Evolutionary conservation across 208 protist genomes (phyloP).

Genomic region (Trypanosoma brucei): DNA sequence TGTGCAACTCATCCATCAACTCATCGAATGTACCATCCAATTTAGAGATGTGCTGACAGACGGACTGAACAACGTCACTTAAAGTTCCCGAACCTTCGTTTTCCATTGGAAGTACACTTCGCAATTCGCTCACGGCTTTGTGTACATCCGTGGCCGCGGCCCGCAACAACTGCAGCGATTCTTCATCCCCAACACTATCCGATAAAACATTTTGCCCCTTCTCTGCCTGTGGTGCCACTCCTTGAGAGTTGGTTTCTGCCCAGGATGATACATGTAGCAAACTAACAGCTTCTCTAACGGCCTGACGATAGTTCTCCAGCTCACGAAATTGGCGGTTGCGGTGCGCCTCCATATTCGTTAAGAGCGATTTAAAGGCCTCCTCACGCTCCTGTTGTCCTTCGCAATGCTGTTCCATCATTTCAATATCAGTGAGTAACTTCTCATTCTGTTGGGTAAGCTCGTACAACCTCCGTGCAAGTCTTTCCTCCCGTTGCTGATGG

Average conservation of each 20-base stretch:
- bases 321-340: neutral
- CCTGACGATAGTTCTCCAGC: neutral
- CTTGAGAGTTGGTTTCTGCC: neutral
- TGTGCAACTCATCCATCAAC: neutral
- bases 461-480: neutral
- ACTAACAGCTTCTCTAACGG: neutral
- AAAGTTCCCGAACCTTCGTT: neutral
- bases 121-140: conserved; percentile 3
- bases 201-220: neutral
- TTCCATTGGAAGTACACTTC: conserved; percentile 3
- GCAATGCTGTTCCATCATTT: conserved; percentile 7
- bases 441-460: neutral
- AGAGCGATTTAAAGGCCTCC: conserved; percentile 5
- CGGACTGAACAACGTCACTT: neutral
- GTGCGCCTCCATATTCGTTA: conserved; percentile 5
- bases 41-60: conserved; percentile 2
- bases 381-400: conserved; percentile 16
- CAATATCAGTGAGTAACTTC: neutral
- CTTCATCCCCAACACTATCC: neutral
- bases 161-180: neutral
- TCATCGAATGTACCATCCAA: neutral
- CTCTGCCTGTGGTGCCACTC: neutral
- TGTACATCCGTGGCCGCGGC: neutral
- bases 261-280: neutral
- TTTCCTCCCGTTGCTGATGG: neutral